Base-by-base conservation (phyloP, 805 yeast species). In the Starmerella roubikii region DNA sequence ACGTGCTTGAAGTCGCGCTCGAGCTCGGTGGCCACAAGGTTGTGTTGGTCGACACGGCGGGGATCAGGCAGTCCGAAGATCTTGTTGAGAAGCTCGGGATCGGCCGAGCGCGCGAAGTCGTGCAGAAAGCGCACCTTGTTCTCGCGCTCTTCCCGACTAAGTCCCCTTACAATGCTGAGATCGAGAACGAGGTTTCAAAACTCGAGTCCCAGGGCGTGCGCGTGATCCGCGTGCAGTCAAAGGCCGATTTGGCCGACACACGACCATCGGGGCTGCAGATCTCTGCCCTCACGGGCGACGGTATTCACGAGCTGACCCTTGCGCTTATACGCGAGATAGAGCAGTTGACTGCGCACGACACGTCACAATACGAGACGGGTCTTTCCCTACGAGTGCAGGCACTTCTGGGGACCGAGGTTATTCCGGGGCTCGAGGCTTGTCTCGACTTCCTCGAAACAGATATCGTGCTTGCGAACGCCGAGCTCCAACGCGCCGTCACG, bases 11-110 rank as follows among this genome's bases (percentile, higher is more conserved):
- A 48, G 72, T 84, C 2, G 80, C 84, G 0, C 54, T 91, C 22
- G 86, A 86, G 53, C 71, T 91, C 3, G 68, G 70, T 25, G 98
- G 98, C 0, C 84, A 67, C 56, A 88, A 86, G 55, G 78, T 84
- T 0, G 66, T 84, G 3, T 58, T 86, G 18, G 83, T 93, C 3
- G 98, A 91, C 55, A 86, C 97, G 0, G 98, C 98, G 0, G 98
- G 98, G 0, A 71, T 91, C 4, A 59, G 97, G 3, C 51, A 50
- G 3, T 21, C 52, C 2, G 30, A 39, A 4, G 91, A 79, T 47
- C 52, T 54, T 5, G 77, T 84, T 24, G 95, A 84, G 51, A 57
- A 57, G 9, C 80, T 84, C 54, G 98, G 98, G 0, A 85, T 91
- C 4, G 67, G 68, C 43, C 65, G 91, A 36, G 94, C 97, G 0